Percentiles rank a stretch among this genome's conserved stretches.
These are phyloP conservation scores for Lecanicillium sp. DNA, from an alignment of 2,329 filamentous ascomycete species.

Conservation along the genomic window DNA sequence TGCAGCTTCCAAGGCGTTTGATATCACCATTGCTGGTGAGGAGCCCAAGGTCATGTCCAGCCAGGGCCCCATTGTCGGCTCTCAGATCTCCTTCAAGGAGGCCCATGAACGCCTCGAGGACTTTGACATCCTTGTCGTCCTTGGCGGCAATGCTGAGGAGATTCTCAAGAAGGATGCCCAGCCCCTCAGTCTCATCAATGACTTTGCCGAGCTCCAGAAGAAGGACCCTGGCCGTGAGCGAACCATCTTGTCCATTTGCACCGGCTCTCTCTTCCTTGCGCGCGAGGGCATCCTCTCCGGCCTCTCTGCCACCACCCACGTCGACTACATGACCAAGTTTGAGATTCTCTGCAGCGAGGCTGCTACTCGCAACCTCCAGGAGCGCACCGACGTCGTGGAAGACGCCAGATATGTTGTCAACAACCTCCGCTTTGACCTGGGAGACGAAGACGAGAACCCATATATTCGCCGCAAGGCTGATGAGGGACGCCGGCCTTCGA, in stretches of 20 bases:
- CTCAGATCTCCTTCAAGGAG: constrained; percentile 72
- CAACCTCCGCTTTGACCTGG: constrained; percentile 80
- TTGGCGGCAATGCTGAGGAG: constrained; percentile 59
- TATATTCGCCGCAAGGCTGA: constrained; percentile 73
- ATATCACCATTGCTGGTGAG: constrained; percentile 44
- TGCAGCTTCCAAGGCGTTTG: constrained; percentile 48
- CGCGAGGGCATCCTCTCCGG: constrained; percentile 70
- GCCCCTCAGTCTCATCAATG: constrained; percentile 63
- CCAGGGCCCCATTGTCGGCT: constrained; percentile 61
- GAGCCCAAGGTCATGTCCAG: constrained; percentile 47
- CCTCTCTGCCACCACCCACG: constrained; percentile 73
- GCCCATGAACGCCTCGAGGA: constrained; percentile 65
- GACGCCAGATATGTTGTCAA: constrained; percentile 80
- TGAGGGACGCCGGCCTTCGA: constrained; percentile 50
- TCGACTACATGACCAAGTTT: constrained; percentile 70
- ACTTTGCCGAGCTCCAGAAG: constrained; percentile 73
- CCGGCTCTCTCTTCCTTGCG: constrained; percentile 69
- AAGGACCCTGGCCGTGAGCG: constrained; percentile 72
- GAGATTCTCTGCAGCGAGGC: constrained; percentile 74
- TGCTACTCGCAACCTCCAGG: constrained; percentile 58
- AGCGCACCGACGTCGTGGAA: constrained; percentile 77
- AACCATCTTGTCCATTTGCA: constrained; percentile 72
- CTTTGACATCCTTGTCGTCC: constrained; percentile 71
- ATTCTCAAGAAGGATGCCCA: constrained; percentile 60
- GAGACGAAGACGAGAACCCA: constrained; percentile 73